Conservation (phyloP, 2,329 filamentous ascomycete genomes). For the Botrytis pseudocinerea region DNA sequence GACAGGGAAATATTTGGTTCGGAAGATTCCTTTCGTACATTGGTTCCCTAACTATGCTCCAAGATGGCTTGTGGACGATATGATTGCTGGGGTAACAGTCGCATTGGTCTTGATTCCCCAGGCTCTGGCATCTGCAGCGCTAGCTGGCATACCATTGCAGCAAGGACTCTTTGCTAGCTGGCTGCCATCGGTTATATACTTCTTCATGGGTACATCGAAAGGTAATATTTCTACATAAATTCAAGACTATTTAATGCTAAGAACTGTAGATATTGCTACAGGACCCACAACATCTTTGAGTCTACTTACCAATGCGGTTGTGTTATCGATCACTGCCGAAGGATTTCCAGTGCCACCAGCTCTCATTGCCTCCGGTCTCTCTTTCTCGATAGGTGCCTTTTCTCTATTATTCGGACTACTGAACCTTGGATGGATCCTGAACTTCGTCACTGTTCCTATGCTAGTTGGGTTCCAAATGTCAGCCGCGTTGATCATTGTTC, state of each 20-base stretch:
- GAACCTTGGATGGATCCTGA: conserved; percentile 64
- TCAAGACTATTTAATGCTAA: conserved; percentile 14
- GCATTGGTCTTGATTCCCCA: conserved; percentile 63
- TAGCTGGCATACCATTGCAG: conserved; percentile 61
- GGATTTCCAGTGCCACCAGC: conserved; percentile 39
- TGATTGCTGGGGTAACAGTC: conserved; percentile 61
- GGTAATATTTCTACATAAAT: conserved; percentile 43
- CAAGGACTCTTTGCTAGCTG: conserved; percentile 61
- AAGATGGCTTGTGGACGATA: conserved; percentile 61
- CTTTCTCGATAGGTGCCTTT: conserved; percentile 64
- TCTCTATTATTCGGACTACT: conserved; percentile 59
- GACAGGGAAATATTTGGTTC: conserved; percentile 55
- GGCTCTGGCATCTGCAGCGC: conserved; percentile 61
- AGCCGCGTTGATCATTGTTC: conserved; percentile 64
- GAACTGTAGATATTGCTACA: conserved; percentile 55
- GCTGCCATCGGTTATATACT: conserved; percentile 57
- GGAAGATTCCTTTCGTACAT: conserved; percentile 61
- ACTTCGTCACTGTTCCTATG: conserved; percentile 65
- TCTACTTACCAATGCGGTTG: conserved; percentile 61
- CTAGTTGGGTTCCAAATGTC: conserved; percentile 66
- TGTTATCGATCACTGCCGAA: conserved; percentile 54
- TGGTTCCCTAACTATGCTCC: conserved; percentile 64
- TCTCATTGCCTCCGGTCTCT: conserved; percentile 59
- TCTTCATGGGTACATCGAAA: conserved; percentile 63
- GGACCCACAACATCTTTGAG: conserved; percentile 66